phyloP scores from a whole-genome alignment of 2,329 filamentous ascomycete species.

The Cordyceps cateniannulata region DNA sequence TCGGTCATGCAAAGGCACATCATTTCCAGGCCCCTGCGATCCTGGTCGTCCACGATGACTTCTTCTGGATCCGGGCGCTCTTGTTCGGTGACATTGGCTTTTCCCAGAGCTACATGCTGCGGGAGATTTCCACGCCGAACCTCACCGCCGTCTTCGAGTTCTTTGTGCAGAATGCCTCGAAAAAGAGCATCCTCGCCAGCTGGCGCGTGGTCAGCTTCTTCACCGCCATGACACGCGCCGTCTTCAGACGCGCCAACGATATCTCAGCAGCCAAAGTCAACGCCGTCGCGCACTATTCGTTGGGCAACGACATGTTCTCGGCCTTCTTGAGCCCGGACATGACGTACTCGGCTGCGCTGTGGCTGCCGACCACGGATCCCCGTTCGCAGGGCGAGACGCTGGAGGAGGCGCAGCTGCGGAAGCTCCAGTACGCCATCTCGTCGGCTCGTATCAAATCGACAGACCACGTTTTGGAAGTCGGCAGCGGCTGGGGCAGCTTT shows the following conservation, averaged over 20 bases:
- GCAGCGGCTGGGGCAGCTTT: conserved; percentile 69
- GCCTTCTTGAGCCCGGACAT: conserved; percentile 67
- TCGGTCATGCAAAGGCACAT: not conserved
- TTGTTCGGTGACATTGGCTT: conserved; percentile 72
- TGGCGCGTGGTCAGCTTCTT: conserved; percentile 46
- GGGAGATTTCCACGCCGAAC: conserved; percentile 60
- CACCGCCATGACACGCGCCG: conserved; percentile 47
- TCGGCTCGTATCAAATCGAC: conserved; percentile 55
- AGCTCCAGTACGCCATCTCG: conserved; percentile 59
- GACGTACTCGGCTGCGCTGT: conserved; percentile 69
- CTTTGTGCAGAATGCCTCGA: conserved; percentile 60
- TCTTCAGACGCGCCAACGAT: conserved; percentile 52
- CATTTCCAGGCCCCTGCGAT: conserved; percentile 1
- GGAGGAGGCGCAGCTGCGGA: conserved; percentile 60
- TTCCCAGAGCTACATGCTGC: conserved; percentile 66
- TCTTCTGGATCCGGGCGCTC: conserved; percentile 63
- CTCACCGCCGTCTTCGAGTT: conserved; percentile 65
- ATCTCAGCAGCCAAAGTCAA: conserved; percentile 55
- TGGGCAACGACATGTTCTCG: conserved; percentile 70
- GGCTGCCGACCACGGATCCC: conserved; percentile 31
- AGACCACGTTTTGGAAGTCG: conserved; percentile 69
- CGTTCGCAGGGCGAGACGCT: conserved; percentile 47
- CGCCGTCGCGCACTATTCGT: conserved; percentile 67
- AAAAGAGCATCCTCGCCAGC: conserved; percentile 58
- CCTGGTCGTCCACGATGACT: conserved; percentile 55